Evolutionary conservation across 2,329 filamentous ascomycete genomes (phyloP), one percentile per base, ranked within the genome.

Genomic region (Didymosphaeria variabile): DNA sequence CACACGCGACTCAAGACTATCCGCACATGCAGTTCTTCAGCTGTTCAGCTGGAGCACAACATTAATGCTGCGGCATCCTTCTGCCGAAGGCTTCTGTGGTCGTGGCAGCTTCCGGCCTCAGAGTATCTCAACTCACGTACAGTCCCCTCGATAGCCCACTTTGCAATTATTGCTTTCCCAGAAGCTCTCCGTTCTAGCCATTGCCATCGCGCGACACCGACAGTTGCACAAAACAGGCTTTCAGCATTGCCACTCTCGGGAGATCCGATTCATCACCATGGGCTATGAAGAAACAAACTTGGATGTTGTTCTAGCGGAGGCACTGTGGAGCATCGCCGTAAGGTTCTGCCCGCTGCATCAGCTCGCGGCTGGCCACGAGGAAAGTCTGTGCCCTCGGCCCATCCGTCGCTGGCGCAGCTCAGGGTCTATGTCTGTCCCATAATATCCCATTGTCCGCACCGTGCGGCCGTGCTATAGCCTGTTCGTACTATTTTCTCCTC

Each of bases 331-430:
- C 31, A 42, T 42, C 51, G 5, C 8, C 15, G 26, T 55, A 55
- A 55, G 38, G 29, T 55, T 55, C 38, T 38, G 29, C 15, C 42
- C 31, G 42, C 26, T 46, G 53, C 47, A 55, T 55, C 53, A 55
- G 53, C 40, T 46, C 31, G 31, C 42, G 29, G 53, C 23, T 47
- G 6, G 31, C 40, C 53, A 46, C 50, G n/a, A 46, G 42, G 21
- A 15, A n/a, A 31, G 42, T 36, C 40, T 26, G 31, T 55, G 53
- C 40, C 12, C n/a, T n/a, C 36, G 51, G 23, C 19, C 51, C 19
- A 54, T 44, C 51, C 51, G 36, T 42, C 19, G 29, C 15, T 40
- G 42, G 53, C 32, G 42, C 42, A 45, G 10, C 23, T 36, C 53
- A 38, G 53, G 42, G 53, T 47, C 53, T 36, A 5, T 5, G 42